Percentiles rank a stretch among this genome's conserved stretches.
phyloP scores from a whole-genome alignment of 306 rosid species.

The Malus sieversii region DNA sequence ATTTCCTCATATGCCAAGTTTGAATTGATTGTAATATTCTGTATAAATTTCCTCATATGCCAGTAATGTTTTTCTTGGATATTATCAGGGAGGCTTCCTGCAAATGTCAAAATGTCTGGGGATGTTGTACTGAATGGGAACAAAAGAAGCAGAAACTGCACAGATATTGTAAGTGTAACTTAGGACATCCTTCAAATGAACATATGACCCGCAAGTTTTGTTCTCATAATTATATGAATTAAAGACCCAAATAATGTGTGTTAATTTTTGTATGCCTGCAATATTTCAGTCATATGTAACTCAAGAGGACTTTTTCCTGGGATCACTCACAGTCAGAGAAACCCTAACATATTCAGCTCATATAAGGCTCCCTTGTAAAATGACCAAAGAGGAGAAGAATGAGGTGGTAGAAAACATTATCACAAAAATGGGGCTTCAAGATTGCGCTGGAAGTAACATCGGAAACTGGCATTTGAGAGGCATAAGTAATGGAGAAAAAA shows the following conservation, averaged over 20 bases:
- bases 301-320: conserved; percentile 22
- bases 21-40: neutral
- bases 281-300: conserved; percentile 18
- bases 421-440: conserved; percentile 11
- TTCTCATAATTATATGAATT: no score
- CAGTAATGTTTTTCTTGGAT: neutral
- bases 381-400: conserved; percentile 4
- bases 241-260: no score
- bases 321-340: conserved; percentile 18
- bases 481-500: conserved; percentile 9
- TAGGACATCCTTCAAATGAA: no score
- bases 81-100: conserved; percentile 13
- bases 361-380: conserved; percentile 1
- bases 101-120: conserved; percentile 13
- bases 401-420: conserved; percentile 5
- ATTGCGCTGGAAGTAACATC: neutral
- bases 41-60: neutral
- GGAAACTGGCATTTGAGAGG: no score
- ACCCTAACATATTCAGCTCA: conserved; percentile 19
- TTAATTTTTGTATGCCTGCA: no score
- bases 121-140: conserved; percentile 7
- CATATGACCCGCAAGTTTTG: no score
- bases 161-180: neutral
- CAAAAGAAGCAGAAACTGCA: neutral
- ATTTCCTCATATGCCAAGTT: no score